Evolutionary conservation across 176 grass and related monocot genomes (phyloP).

Genomic region (Bromus sterilis): DNA sequence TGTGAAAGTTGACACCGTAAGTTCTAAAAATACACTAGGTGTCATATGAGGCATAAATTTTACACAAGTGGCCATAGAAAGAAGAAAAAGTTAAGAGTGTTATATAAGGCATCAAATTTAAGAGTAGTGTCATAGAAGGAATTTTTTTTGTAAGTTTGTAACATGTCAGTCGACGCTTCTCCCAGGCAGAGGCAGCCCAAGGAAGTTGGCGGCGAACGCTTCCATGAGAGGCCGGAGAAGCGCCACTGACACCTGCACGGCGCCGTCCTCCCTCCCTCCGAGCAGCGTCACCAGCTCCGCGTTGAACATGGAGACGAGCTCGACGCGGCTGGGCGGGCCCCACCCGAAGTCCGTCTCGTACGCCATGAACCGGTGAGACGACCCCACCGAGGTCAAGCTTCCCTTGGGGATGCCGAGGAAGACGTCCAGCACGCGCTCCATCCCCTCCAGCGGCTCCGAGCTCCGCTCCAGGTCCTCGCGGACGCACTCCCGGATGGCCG

Average conservation of each 20-base stretch:
- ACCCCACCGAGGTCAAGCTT: not conserved
- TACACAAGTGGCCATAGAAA: no score
- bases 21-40: no score
- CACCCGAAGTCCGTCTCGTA: constrained; percentile 32
- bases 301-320: constrained; percentile 7
- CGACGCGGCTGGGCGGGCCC: constrained; percentile 21
- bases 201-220: not conserved
- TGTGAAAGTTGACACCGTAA: no score
- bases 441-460: not conserved
- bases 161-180: no score
- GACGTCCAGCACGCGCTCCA: not conserved
- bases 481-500: not conserved
- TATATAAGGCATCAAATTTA: no score
- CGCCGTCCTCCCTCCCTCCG: constrained; percentile 8
- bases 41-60: no score
- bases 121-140: no score
- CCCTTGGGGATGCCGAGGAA: not conserved
- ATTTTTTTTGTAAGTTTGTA: no score
- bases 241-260: constrained; percentile 5
- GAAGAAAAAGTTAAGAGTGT: no score
- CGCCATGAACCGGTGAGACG: constrained; percentile 23
- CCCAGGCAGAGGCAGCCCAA: not conserved
- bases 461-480: not conserved
- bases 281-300: not conserved
- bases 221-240: not conserved